Percentiles rank a stretch among this genome's conserved stretches.
These are phyloP conservation scores for Populus hybrid DNA, from an alignment of 441 rosid genomes.

Conservation along the genomic window DNA sequence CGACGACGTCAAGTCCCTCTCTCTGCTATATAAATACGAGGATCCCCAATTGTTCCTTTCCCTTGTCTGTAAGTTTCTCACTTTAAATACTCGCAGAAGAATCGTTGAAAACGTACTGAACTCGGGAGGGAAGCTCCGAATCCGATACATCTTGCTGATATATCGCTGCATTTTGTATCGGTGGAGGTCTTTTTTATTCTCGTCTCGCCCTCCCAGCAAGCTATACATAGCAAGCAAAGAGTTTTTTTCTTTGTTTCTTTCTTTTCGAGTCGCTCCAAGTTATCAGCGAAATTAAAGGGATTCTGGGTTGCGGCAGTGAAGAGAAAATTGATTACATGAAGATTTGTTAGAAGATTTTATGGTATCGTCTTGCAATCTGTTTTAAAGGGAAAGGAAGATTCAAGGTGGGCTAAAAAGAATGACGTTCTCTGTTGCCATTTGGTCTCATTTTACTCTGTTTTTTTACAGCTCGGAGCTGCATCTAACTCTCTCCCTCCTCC, in stretches of 20 bases:
- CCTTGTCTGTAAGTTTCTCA: constrained; percentile 22
- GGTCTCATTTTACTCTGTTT: background rate
- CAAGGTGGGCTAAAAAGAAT: constrained; percentile 4
- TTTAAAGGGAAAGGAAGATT: background rate
- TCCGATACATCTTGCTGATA: constrained; percentile 12
- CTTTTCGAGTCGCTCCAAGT: background rate
- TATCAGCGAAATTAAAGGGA: constrained; percentile 5
- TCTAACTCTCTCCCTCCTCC: background rate
- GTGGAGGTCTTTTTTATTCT: background rate
- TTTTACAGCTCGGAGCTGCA: background rate
- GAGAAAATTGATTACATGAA: constrained; percentile 12
- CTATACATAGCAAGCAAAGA: background rate
- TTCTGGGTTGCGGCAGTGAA: constrained; percentile 5
- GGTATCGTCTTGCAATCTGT: background rate
- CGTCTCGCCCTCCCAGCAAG: background rate
- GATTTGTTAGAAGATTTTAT: constrained; percentile 3
- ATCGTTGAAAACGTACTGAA: background rate
- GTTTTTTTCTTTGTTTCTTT: background rate
- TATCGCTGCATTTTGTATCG: background rate
- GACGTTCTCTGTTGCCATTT: background rate
- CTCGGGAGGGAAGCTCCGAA: constrained; percentile 21
- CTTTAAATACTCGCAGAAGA: background rate
- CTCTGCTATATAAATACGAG: constrained; percentile 4
- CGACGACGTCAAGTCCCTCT: background rate
- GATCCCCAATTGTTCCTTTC: constrained; percentile 21